Conservation (phyloP, 1,284 basidiomycete genomes). For the Veloboletus limbatus region DNA sequence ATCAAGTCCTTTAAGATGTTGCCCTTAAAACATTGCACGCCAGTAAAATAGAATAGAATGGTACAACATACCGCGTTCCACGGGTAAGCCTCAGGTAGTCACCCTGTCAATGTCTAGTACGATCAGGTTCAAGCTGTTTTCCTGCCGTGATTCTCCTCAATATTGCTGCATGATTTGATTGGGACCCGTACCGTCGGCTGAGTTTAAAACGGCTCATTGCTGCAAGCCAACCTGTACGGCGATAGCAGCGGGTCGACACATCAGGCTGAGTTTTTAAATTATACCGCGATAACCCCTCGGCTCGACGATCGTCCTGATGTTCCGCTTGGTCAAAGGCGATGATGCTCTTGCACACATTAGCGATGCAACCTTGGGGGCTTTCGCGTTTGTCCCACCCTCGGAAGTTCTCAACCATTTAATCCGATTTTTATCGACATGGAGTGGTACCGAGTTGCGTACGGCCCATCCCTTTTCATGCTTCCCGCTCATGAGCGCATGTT, state of each 20-base stretch:
- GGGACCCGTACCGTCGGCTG: too few species aligned
- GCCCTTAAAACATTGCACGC: background rate
- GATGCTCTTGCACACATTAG: slow-evolving; percentile 45
- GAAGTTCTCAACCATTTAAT: slow-evolving; percentile 67
- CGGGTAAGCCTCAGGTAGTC: too few species aligned
- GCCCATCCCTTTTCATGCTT: slow-evolving; percentile 11
- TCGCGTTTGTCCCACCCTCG: slow-evolving; percentile 54
- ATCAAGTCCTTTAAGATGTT: background rate
- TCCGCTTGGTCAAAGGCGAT: slow-evolving; percentile 32
- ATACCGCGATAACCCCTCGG: background rate
- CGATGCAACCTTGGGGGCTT: slow-evolving; percentile 62
- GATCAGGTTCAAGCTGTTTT: too few species aligned
- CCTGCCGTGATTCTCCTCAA: too few species aligned
- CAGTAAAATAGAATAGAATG: too few species aligned
- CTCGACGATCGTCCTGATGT: slow-evolving; percentile 34
- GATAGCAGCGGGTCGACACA: background rate
- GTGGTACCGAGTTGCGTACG: slow-evolving; percentile 73
- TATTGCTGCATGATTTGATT: too few species aligned
- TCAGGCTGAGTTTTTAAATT: slow-evolving; percentile 4
- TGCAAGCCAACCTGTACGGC: background rate
- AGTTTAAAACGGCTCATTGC: background rate
- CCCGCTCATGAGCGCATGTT: slow-evolving; percentile 17
- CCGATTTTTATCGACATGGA: slow-evolving; percentile 74
- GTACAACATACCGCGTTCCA: too few species aligned
- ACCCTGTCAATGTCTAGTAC: too few species aligned